Conservation (phyloP, 139 green algal species). For the Micractinium sp. region DNA sequence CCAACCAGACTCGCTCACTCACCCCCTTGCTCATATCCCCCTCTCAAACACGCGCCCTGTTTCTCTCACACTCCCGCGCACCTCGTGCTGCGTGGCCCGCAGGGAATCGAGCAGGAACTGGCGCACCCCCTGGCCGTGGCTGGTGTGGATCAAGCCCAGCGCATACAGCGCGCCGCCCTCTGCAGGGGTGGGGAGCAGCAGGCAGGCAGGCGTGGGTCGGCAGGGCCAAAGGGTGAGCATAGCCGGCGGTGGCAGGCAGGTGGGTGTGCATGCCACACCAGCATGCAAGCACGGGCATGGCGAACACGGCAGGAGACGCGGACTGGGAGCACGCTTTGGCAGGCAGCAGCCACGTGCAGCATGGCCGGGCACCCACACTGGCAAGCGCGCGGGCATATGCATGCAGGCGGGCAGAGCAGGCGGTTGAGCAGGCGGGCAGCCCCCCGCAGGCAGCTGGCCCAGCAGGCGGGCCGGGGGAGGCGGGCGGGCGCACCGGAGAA, state of each 20-base stretch:
- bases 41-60: too few species aligned
- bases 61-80: not conserved
- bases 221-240: not conserved
- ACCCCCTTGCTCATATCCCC: too few species aligned
- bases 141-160: slow-evolving; percentile 96
- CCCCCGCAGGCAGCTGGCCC: not conserved
- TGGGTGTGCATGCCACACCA: not conserved
- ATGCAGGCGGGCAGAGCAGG: not conserved
- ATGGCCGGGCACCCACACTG: too few species aligned
- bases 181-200: not conserved
- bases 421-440: not conserved
- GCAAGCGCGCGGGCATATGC: not conserved
- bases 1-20: too few species aligned
- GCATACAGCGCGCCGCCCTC: slow-evolving; percentile 98
- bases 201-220: not conserved
- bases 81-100: slow-evolving; percentile 82
- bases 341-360: not conserved
- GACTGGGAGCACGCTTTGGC: not conserved
- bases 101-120: slow-evolving; percentile 90
- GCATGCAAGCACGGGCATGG: not conserved
- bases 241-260: not conserved
- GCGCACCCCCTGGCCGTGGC: slow-evolving; percentile 82
- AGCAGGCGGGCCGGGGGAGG: not conserved
- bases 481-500: slow-evolving; percentile 46
- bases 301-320: not conserved